Base-by-base conservation (phyloP, 495 filamentous ascomycete genomes). In the Aspergillus avenaceus region DNA sequence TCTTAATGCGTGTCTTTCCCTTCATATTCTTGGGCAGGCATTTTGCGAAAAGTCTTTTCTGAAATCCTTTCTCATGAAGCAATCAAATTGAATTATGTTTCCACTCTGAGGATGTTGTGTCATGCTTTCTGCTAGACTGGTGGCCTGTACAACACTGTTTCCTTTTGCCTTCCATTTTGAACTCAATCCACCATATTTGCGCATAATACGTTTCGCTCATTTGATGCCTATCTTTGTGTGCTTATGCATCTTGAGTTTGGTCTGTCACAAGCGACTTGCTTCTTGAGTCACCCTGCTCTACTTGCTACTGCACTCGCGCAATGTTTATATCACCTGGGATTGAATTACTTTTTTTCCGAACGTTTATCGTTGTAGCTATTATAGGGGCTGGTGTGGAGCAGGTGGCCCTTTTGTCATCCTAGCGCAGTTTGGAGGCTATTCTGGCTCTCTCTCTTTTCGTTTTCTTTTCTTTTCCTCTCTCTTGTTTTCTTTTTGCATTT, bases 1-100 rank as follows among this genome's bases (percentile, higher is more conserved):
- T 64, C 61, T 69, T 63, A 41, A 61, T 70, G 64, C 61, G 64
- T 56, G 58, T 71, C 59, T 65, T 68, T 62, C 59, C 54, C 56
- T 54, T 38, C 66, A 62, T 71, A 69, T 60, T 61, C 65, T 62
- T 73, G 73, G 73, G 73, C 66, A 72, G 71, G 71, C 71, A 65
- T 65, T 73, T 58, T 74, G 71, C 70, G 66, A 76, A 74, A 74
- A 71, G 70, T 74, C 58, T 61, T 56, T 66, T 63, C 50, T 64
- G 59, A 63, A 58, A 46, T 61, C 56, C 50, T 53, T 68, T 63
- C 52, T 58, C 59, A 65, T 55, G 62, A 63, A 69, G 57, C 69
- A 67, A 66, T 63, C 59, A 68, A 68, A 71, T 73, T 65, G 68
- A 71, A 73, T 63, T 61, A 58, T 67, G 63, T 69, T 69, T 60